Conservation (phyloP, 306 rosid genomes). For the Betula pendula region DNA sequence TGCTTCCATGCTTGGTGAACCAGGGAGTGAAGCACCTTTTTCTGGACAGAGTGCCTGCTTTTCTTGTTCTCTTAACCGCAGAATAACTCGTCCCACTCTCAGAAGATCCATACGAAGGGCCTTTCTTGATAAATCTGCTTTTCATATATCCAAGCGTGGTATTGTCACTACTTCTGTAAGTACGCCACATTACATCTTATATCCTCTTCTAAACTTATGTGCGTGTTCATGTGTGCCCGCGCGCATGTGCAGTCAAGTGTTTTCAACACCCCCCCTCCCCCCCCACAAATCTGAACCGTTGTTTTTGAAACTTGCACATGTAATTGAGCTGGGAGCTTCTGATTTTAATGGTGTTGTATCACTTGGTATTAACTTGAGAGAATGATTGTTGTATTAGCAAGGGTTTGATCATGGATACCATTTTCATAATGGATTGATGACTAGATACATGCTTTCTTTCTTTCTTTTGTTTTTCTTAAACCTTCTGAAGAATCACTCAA, state of each 20-base stretch:
- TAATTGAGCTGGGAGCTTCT: background rate
- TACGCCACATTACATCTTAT: background rate
- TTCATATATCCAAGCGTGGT: conserved; percentile 40
- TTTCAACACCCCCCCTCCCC: background rate
- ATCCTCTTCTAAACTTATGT: background rate
- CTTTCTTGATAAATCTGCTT: conserved; percentile 56
- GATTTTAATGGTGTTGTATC: background rate
- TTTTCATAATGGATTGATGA: background rate
- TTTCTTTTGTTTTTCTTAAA: background rate
- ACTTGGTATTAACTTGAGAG: background rate
- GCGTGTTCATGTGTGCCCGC: too few relatives aligned
- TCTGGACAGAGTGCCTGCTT: conserved; percentile 34
- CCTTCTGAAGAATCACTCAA: background rate
- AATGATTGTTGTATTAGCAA: background rate
- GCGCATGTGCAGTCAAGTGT: background rate
- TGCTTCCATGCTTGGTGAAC: conserved; percentile 41
- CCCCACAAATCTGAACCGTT: background rate
- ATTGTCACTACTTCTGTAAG: conserved; percentile 50
- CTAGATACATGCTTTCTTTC: background rate
- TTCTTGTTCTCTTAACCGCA: conserved; percentile 55
- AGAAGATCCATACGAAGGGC: conserved; percentile 43
- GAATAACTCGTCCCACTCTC: conserved; percentile 30
- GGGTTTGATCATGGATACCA: background rate
- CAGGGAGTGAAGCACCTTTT: conserved; percentile 29
- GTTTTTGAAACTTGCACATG: background rate